A percentile compares a stretch with the other conserved stretches of the same genome.
These are phyloP conservation scores for Sporothrix inflata DNA, from an alignment of 2,329 filamentous ascomycete species.

Conservation along the genomic window DNA sequence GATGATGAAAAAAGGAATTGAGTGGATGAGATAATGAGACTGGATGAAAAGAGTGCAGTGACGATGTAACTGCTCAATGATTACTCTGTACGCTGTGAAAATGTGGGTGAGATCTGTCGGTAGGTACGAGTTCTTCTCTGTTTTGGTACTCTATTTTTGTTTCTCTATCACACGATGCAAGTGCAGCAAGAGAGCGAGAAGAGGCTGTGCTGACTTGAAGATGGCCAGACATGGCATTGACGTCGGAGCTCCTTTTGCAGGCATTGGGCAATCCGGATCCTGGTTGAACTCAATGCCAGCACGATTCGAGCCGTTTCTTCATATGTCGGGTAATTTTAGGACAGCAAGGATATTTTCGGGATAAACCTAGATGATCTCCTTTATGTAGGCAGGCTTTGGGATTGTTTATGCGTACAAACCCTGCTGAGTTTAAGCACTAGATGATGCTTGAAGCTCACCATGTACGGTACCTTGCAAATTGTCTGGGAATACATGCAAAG, in stretches of 20 bases:
- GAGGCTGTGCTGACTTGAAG: not conserved
- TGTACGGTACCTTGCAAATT: not conserved
- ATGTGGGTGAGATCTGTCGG: not conserved
- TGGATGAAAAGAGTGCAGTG: not conserved
- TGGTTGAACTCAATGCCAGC: not conserved
- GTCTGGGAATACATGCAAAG: not conserved
- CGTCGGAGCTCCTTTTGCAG: not conserved
- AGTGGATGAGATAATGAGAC: not conserved
- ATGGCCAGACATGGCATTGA: constrained; percentile 1
- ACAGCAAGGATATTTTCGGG: not conserved
- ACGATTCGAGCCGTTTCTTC: not conserved
- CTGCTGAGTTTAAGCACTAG: not conserved
- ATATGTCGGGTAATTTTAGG: not conserved
- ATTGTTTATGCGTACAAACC: not conserved
- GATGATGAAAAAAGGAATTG: not conserved
- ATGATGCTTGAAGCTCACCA: not conserved
- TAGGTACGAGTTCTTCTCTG: too few relatives aligned
- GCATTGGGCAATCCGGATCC: not conserved
- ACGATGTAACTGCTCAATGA: too few relatives aligned
- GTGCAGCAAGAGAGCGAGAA: not conserved
- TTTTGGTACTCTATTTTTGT: too few relatives aligned
- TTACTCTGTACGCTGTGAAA: not conserved
- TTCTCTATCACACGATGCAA: too few relatives aligned
- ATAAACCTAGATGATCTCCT: not conserved
- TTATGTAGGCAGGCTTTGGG: not conserved